Evolutionary conservation across 1,139 yeast genomes (phyloP).

Genomic region (Zygoascus meyerae): DNA sequence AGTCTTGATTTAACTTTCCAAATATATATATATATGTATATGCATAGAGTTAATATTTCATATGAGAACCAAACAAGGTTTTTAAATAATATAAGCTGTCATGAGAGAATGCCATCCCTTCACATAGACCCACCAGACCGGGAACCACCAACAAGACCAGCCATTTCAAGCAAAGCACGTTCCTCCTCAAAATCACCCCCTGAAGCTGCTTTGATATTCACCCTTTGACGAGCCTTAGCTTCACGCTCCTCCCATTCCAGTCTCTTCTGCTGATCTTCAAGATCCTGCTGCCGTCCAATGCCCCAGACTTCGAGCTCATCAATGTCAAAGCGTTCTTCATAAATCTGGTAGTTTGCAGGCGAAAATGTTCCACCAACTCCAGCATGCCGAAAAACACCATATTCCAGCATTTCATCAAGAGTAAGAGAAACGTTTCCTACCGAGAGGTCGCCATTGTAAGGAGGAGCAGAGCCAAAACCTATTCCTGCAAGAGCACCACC

Average conservation of each 20-base stretch:
- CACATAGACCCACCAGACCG: slow-evolving; percentile 58
- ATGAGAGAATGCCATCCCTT: neutral
- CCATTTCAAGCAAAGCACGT: slow-evolving; percentile 82
- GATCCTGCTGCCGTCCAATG: slow-evolving; percentile 68
- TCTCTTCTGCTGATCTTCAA: slow-evolving; percentile 65
- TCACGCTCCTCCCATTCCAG: slow-evolving; percentile 94
- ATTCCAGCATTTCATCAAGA: slow-evolving; percentile 71
- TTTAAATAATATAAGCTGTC: no score
- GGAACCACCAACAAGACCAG: slow-evolving; percentile 73
- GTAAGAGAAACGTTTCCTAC: slow-evolving; percentile 61
- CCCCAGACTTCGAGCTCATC: slow-evolving; percentile 90
- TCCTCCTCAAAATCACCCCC: slow-evolving; percentile 74
- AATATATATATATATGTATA: neutral
- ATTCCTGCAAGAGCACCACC: slow-evolving; percentile 41
- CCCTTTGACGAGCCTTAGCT: slow-evolving; percentile 67
- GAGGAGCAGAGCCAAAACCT: slow-evolving; percentile 61
- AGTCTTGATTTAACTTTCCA: neutral
- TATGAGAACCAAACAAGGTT: neutral
- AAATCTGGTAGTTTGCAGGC: slow-evolving; percentile 37
- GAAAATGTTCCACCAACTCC: slow-evolving; percentile 47
- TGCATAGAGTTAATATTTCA: neutral
- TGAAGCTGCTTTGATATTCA: slow-evolving; percentile 83
- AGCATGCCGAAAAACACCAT: slow-evolving; percentile 69
- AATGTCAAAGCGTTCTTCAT: slow-evolving; percentile 66
- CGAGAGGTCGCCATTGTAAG: slow-evolving; percentile 16